Base-by-base conservation (phyloP, 306 rosid species). In the Acacia melanoxylon region DNA sequence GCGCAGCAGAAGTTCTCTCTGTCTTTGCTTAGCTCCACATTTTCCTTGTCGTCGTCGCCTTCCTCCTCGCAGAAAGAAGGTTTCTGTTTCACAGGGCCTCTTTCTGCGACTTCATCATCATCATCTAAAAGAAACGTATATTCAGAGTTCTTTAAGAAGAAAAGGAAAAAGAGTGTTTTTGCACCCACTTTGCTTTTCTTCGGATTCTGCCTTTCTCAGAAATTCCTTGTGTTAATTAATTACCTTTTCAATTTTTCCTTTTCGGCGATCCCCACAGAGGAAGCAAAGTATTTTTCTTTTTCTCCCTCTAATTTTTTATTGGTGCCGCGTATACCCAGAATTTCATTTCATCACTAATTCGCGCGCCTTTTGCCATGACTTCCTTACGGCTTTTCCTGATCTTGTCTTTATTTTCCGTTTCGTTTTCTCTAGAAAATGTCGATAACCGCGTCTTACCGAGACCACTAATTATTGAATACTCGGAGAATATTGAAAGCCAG, bases 381-480 rank as follows among this genome's bases (percentile, higher is more conserved):
- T 72, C 46, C 76, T 25, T 72, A 4, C 41, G 61, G 35, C 14
- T 72, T 72, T 14, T 46, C 61, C 76, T 72, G 40, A 24, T 72
- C 11, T 25, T 72, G 37, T 82, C 87, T 2, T 54, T 91, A 9
- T 51, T 88, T 78, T 69, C 85, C 58, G 4, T 89, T 2, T 83
- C 90, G 2, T 79, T 92, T 52, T 86, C 92, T 20, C 56, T 62
- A 48, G 94, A 85, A 17, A 69, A 79, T 56, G 51, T 74, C 33
- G 81, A 89, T 49, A 14, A 90, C 77, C 92, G 86, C 78, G 82
- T 33, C 54, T 85, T 87, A 1, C 91, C 91, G 2, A 68, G 96
- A 46, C 98, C 97, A 0, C 66, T 91, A 54, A 90, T 93, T 12
- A 27, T 89, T 4, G 95, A 93, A 29, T 86, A 79, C 85, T 67